These are phyloP conservation scores for Heliamphora pulchella DNA, from an alignment of 179 eudicot species.

Conservation along the genomic window DNA sequence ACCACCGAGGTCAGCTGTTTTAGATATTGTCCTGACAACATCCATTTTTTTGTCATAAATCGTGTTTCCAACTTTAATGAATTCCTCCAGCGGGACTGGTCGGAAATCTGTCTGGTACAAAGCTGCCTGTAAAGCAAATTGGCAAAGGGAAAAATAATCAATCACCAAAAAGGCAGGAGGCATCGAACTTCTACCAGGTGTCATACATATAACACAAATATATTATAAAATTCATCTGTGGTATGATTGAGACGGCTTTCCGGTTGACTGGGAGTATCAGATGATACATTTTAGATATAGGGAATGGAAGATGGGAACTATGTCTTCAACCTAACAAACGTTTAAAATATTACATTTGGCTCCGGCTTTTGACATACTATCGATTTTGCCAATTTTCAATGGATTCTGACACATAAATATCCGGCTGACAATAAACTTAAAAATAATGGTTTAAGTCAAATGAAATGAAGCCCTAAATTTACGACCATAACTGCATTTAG, in stretches of 20 bases:
- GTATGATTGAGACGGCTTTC: neutral
- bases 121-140: conserved; percentile 60
- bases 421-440: neutral
- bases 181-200: neutral
- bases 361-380: neutral
- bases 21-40: conserved; percentile 63
- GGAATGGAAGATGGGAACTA: neutral
- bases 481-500: neutral
- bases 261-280: neutral
- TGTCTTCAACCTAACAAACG: neutral
- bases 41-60: conserved; percentile 79
- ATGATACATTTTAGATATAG: neutral
- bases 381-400: neutral
- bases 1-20: conserved; percentile 72
- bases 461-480: neutral
- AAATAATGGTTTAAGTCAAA: neutral
- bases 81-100: conserved; percentile 95
- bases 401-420: neutral
- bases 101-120: conserved; percentile 95
- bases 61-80: conserved; percentile 78
- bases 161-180: neutral
- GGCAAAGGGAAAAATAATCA: neutral
- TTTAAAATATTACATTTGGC: neutral
- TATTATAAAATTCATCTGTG: neutral
- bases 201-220: neutral